A percentile compares a stretch with the other conserved stretches of the same genome.
phyloP scores from a whole-genome alignment of 192 early-diverging fungal genomes.

The Coemansia sp. region DNA sequence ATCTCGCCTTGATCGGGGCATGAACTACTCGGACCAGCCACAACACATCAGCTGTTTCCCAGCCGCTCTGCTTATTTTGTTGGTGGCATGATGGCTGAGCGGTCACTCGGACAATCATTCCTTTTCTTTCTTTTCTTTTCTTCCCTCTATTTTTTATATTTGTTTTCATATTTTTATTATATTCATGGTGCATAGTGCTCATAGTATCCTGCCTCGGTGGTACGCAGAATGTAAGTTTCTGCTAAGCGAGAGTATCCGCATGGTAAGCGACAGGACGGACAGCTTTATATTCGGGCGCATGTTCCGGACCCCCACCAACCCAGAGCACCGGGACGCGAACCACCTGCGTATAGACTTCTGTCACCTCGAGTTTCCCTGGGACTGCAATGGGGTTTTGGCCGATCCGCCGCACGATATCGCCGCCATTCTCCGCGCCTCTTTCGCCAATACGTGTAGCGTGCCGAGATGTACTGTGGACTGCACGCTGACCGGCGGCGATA shows the following conservation, averaged over 20 bases:
- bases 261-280: conserved; percentile 12
- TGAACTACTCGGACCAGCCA: too few relatives aligned
- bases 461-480: conserved; percentile 29
- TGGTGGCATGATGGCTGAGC: too few relatives aligned
- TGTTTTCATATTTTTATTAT: not conserved
- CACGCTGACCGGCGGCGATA: conserved; percentile 12
- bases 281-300: conserved; percentile 32
- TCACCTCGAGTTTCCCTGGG: conserved; percentile 42
- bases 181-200: conserved; percentile 12
- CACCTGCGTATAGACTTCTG: conserved; percentile 31
- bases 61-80: too few relatives aligned
- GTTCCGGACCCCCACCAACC: conserved; percentile 29
- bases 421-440: too few relatives aligned
- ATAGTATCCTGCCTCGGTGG: conserved; percentile 28
- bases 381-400: conserved; percentile 18
- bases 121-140: not conserved
- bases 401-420: conserved; percentile 35
- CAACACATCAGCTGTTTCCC: too few relatives aligned
- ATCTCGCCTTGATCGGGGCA: too few relatives aligned
- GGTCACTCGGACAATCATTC: too few relatives aligned
- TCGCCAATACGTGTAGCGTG: conserved; percentile 11
- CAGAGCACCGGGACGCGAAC: conserved; percentile 24
- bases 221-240: conserved; percentile 34
- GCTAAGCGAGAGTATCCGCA: conserved; percentile 12
- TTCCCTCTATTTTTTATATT: not conserved